A percentile compares a stretch with the other conserved stretches of the same genome.
phyloP scores from a whole-genome alignment of 768 basidiomycete genomes.

The Xerocomellus amylosporus region DNA sequence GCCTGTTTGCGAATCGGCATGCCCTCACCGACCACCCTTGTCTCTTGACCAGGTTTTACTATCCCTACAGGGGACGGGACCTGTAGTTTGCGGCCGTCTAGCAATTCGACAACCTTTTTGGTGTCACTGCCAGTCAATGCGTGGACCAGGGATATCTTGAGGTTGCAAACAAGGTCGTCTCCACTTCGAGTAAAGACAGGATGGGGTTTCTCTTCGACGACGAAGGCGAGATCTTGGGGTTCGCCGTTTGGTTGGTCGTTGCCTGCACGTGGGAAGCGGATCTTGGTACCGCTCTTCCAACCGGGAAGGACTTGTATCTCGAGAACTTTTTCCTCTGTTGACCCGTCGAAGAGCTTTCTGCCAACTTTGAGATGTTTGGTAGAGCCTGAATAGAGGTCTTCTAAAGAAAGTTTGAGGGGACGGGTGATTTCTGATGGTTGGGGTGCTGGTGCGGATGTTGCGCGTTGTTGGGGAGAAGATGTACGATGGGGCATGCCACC shows the following conservation, averaged over 20 bases:
- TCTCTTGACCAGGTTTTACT: conserved; percentile 76
- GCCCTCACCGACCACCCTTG: conserved; percentile 70
- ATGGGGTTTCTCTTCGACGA: conserved; percentile 95
- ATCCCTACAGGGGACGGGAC: conserved; percentile 62
- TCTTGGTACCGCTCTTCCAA: conserved; percentile 96
- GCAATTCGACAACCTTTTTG: conserved; percentile 57
- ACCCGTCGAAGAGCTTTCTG: conserved; percentile 66
- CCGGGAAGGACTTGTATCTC: conserved; percentile 82
- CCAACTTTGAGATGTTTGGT: conserved; percentile 88
- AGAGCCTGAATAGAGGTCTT: conserved; percentile 82
- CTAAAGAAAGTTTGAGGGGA: conserved; percentile 80
- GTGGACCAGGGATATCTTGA: conserved; percentile 76
- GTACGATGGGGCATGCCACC: conserved; percentile 56
- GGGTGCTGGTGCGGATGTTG: conserved; percentile 30
- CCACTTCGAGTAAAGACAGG: conserved; percentile 70
- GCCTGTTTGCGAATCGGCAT: conserved; percentile 90
- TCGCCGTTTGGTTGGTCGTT: conserved; percentile 71
- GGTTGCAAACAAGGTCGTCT: conserved; percentile 65
- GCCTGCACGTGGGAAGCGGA: conserved; percentile 83
- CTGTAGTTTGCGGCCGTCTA: conserved; percentile 80
- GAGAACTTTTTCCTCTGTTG: conserved; percentile 81
- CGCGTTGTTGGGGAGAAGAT: conserved; percentile 29
- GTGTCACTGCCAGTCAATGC: conserved; percentile 64
- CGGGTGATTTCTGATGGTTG: conserved; percentile 63
- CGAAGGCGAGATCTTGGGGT: conserved; percentile 90